Evolutionary conservation across 2,329 filamentous ascomycete species (phyloP).

Genomic region (Monilinia laxa): DNA sequence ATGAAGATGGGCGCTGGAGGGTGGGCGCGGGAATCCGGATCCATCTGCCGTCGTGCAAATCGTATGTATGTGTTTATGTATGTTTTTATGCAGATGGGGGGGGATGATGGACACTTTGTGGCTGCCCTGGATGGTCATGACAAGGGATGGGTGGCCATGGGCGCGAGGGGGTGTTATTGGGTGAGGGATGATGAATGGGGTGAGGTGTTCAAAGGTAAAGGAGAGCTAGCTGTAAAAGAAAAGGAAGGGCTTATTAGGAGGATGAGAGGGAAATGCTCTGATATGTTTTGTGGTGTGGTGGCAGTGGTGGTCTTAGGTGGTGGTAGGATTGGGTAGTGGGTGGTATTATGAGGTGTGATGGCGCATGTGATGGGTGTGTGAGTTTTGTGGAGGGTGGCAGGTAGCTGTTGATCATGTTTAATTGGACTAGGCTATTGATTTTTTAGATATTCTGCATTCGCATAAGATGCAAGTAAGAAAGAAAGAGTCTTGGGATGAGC

Average conservation of each 20-base stretch:
- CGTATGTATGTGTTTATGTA: too few relatives aligned
- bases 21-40: slow-evolving; percentile 1
- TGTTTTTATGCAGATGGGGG: neutral
- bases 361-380: neutral
- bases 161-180: neutral
- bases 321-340: too few relatives aligned
- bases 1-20: neutral
- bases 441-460: too few relatives aligned
- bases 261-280: neutral
- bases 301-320: too few relatives aligned
- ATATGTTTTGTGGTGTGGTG: neutral
- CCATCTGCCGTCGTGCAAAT: neutral
- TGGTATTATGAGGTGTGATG: neutral
- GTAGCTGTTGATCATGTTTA: neutral
- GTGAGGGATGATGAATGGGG: neutral
- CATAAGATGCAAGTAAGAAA: too few relatives aligned
- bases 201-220: neutral
- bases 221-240: neutral
- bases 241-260: neutral
- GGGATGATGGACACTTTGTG: neutral
- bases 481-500: too few relatives aligned
- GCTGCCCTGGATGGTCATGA: neutral
- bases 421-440: neutral
- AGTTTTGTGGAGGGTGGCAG: too few relatives aligned
- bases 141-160: neutral